Conservation (phyloP, 1,284 basidiomycete species). For the Jaminaea rosea region DNA sequence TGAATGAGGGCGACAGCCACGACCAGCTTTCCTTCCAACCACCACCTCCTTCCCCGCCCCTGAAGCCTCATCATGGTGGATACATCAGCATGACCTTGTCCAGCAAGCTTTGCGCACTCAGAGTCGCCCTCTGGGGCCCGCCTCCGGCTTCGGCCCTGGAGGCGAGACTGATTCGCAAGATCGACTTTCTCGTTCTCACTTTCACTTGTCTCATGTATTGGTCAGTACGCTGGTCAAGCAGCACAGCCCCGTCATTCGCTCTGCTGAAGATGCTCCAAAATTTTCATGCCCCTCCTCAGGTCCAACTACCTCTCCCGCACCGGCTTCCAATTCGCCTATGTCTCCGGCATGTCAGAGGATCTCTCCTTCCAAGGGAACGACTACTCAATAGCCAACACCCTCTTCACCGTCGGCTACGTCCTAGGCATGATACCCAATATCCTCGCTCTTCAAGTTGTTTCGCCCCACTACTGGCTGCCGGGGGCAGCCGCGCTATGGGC, state of each 20-base stretch:
- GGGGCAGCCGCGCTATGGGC: constrained; percentile 35
- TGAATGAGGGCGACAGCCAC: too few species aligned
- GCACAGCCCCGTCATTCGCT: too few species aligned
- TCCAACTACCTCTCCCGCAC: constrained; percentile 26
- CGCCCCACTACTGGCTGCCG: constrained; percentile 31
- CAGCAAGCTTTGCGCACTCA: too few species aligned
- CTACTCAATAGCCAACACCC: constrained; percentile 55
- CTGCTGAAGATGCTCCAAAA: too few species aligned
- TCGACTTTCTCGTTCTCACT: constrained; percentile 25
- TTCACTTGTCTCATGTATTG: constrained; percentile 21
- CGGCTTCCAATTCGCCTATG: constrained; percentile 51
- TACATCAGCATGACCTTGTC: too few species aligned
- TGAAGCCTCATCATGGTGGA: too few species aligned
- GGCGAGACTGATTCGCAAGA: constrained; percentile 18
- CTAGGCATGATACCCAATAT: constrained; percentile 37
- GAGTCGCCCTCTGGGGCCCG: constrained; percentile 21
- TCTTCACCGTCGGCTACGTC: constrained; percentile 44
- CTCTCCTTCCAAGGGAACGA: constrained; percentile 62
- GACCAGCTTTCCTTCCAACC: too few species aligned
- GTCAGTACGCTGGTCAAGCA: too few species aligned
- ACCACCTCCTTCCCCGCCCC: too few species aligned
- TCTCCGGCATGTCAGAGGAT: constrained; percentile 73
- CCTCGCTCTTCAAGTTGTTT: constrained; percentile 36
- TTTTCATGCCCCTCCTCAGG: too few species aligned
- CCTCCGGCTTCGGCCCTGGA: constrained; percentile 16